These are phyloP conservation scores for Aureobasidium sp. DNA, from an alignment of 2,329 filamentous ascomycete genomes.

Conservation along the genomic window DNA sequence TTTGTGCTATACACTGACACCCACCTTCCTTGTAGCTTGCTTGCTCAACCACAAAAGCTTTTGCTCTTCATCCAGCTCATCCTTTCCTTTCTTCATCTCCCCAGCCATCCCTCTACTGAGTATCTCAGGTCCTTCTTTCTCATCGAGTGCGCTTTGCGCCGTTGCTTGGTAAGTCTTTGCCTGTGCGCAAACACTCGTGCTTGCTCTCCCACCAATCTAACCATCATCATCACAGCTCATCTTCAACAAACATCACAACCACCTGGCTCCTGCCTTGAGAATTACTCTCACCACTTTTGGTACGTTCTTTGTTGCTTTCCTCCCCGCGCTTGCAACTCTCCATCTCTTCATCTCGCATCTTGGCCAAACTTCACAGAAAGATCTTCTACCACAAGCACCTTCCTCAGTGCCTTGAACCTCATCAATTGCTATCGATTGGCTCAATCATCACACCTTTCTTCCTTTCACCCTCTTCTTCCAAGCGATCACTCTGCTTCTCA, in stretches of 20 bases:
- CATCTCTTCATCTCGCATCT: neutral
- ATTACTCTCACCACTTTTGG: neutral
- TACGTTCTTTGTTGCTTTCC: neutral
- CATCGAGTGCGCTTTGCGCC: neutral
- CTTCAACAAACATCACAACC: neutral
- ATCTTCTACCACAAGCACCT: neutral
- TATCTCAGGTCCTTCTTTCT: neutral
- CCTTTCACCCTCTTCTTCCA: neutral
- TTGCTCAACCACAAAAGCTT: neutral
- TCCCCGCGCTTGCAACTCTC: neutral
- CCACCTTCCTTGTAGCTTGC: neutral
- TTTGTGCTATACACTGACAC: neutral
- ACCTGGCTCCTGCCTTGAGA: neutral
- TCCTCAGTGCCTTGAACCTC: neutral
- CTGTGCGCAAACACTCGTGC: neutral
- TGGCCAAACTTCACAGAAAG: neutral
- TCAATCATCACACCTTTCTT: neutral
- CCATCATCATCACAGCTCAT: neutral
- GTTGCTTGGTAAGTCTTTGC: conserved; percentile 1
- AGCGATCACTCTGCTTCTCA: neutral
- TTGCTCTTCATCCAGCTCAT: neutral
- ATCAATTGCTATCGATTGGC: neutral
- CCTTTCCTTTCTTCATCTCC: neutral
- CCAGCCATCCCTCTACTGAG: neutral
- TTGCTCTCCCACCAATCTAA: neutral